These are phyloP conservation scores for Epichloe brachyelytri DNA, from an alignment of 2,329 filamentous ascomycete species.

Conservation along the genomic window DNA sequence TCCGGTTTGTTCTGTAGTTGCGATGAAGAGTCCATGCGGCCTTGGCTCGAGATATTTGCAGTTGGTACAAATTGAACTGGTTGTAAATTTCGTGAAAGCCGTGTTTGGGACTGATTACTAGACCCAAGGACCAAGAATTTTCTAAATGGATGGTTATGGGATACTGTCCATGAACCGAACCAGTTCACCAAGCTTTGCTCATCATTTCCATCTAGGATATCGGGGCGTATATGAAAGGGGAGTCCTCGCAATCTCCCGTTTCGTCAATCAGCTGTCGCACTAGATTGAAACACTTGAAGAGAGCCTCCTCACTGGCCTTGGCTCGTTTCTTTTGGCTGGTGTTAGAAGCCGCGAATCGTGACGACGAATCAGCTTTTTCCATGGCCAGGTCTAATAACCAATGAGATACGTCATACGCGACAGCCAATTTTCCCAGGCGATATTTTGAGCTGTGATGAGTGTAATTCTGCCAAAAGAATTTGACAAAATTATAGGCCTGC, in stretches of 20 bases:
- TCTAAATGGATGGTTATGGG: conserved; percentile 36
- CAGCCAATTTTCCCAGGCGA: conserved; percentile 15
- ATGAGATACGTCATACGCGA: conserved; percentile 16
- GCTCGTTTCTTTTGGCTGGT: not conserved
- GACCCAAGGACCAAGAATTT: conserved; percentile 45
- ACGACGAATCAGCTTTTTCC: conserved; percentile 9
- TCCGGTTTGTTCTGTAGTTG: not conserved
- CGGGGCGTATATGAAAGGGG: conserved; percentile 31
- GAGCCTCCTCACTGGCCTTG: conserved; percentile 10
- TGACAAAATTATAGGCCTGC: conserved; percentile 21
- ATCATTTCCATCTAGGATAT: conserved; percentile 40
- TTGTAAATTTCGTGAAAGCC: conserved; percentile 13
- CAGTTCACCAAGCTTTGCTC: conserved; percentile 51
- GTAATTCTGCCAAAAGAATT: conserved; percentile 20
- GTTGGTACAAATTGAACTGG: conserved; percentile 1
- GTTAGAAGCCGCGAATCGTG: not conserved
- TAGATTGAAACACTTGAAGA: conserved; percentile 12
- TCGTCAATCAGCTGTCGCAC: conserved; percentile 10
- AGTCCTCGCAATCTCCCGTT: conserved; percentile 6
- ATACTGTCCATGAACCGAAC: conserved; percentile 46
- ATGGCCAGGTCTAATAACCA: conserved; percentile 18
- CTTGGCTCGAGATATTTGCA: not conserved
- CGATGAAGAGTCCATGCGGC: not conserved
- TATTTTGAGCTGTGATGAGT: conserved; percentile 4
- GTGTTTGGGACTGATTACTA: conserved; percentile 8